Evolutionary conservation across 495 filamentous ascomycete species (phyloP).

Genomic region (Aspergillus sparsus): DNA sequence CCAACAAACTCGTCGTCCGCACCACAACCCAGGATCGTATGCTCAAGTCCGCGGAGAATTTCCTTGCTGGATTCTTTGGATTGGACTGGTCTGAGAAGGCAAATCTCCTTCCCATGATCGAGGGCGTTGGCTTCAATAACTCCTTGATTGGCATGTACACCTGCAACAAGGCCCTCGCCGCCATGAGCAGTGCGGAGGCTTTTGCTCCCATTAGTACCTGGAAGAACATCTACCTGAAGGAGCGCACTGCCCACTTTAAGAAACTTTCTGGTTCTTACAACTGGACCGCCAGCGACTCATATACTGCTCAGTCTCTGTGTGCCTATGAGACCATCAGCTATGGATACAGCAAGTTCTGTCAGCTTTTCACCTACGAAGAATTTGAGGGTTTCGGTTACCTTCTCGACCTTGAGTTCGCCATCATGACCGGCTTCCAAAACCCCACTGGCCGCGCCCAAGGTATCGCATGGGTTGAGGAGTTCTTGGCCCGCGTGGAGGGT

Average conservation of each 20-base stretch:
- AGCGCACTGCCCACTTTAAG: constrained; percentile 51
- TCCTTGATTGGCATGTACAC: constrained; percentile 35
- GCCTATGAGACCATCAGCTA: constrained; percentile 60
- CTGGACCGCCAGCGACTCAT: constrained; percentile 52
- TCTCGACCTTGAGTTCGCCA: constrained; percentile 57
- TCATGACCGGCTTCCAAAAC: constrained; percentile 53
- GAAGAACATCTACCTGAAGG: constrained; percentile 45
- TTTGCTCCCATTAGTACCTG: constrained; percentile 30
- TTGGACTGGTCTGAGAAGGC: constrained; percentile 58
- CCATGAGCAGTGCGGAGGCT: constrained; percentile 3
- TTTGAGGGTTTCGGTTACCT: constrained; percentile 53
- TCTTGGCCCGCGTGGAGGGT: constrained; percentile 56
- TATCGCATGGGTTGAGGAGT: constrained; percentile 60
- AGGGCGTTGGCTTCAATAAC: constrained; percentile 21
- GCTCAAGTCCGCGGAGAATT: constrained; percentile 48
- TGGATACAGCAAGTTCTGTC: constrained; percentile 56
- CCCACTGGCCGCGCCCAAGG: constrained; percentile 59
- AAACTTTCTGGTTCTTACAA: constrained; percentile 45
- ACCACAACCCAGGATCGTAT: constrained; percentile 61
- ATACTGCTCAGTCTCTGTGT: constrained; percentile 56
- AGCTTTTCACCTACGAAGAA: constrained; percentile 52
- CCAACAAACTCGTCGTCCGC: constrained; percentile 60
- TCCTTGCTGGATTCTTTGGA: constrained; percentile 59
- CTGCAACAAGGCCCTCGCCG: constrained; percentile 36
- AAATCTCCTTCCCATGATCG: constrained; percentile 54